Conservation (phyloP, 768 basidiomycete species). For the Mycena capillaripes region DNA sequence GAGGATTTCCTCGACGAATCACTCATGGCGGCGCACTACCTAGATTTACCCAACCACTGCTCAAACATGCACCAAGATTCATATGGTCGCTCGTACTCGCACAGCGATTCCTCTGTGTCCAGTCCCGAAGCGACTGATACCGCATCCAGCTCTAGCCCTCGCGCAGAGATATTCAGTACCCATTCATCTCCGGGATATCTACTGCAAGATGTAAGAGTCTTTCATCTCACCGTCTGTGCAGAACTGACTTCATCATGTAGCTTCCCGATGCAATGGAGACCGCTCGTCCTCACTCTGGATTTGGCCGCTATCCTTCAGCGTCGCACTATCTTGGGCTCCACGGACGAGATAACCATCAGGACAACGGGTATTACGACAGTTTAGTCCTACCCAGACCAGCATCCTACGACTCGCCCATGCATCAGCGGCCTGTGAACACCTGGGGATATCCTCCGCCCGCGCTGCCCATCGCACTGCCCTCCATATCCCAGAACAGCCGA, state of each 20-base stretch:
- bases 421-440: neutral
- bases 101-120: constrained; percentile 18
- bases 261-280: constrained; percentile 9
- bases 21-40: constrained; percentile 18
- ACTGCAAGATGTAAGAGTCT: neutral
- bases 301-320: neutral
- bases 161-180: neutral
- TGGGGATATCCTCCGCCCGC: constrained; percentile 5
- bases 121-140: constrained; percentile 20
- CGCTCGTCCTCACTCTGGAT: constrained; percentile 3
- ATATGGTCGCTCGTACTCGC: neutral
- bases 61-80: neutral
- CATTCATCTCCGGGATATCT: constrained; percentile 13
- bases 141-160: constrained; percentile 18
- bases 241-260: neutral
- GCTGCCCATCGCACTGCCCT: constrained; percentile 11
- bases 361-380: neutral
- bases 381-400: neutral
- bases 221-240: neutral
- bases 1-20: constrained; percentile 22
- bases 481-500: constrained; percentile 6
- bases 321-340: neutral
- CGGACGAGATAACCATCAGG: neutral
- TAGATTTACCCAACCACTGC: neutral
- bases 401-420: neutral